These are phyloP conservation scores for Phyllosticta citrichinensis DNA, from an alignment of 2,329 filamentous ascomycete species.

Conservation along the genomic window DNA sequence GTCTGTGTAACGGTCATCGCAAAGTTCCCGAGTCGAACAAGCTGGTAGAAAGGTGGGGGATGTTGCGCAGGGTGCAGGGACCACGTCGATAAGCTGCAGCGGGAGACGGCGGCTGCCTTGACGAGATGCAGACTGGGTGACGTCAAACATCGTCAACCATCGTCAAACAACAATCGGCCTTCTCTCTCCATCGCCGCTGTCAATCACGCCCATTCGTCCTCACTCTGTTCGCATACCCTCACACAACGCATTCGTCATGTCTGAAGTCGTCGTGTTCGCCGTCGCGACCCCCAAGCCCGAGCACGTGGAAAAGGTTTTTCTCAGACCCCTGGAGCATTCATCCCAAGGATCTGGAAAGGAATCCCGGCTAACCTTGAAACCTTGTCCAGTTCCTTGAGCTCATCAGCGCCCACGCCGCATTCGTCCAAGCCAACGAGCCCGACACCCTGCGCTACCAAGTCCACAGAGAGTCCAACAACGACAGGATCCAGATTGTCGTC, in stretches of 20 bases:
- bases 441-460: conserved; percentile 25
- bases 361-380: neutral
- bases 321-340: neutral
- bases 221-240: conserved; percentile 2
- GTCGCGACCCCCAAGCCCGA: conserved; percentile 22
- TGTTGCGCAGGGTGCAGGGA: neutral
- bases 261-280: conserved; percentile 20
- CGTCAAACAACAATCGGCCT: neutral
- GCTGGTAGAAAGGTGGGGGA: neutral
- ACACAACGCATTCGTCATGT: conserved; percentile 14
- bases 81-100: neutral
- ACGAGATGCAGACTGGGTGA: neutral
- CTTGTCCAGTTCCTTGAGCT: conserved; percentile 23
- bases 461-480: conserved; percentile 20
- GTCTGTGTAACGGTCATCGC: neutral
- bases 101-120: neutral
- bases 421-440: conserved; percentile 24
- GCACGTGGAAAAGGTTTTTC: conserved; percentile 21
- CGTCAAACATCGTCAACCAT: neutral
- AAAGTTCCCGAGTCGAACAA: neutral
- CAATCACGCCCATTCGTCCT: neutral
- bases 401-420: conserved; percentile 16
- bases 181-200: neutral
- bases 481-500: conserved; percentile 21
- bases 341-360: neutral